Base-by-base conservation (phyloP, 2,329 filamentous ascomycete genomes). In the Sordariomycetes sp. region DNA sequence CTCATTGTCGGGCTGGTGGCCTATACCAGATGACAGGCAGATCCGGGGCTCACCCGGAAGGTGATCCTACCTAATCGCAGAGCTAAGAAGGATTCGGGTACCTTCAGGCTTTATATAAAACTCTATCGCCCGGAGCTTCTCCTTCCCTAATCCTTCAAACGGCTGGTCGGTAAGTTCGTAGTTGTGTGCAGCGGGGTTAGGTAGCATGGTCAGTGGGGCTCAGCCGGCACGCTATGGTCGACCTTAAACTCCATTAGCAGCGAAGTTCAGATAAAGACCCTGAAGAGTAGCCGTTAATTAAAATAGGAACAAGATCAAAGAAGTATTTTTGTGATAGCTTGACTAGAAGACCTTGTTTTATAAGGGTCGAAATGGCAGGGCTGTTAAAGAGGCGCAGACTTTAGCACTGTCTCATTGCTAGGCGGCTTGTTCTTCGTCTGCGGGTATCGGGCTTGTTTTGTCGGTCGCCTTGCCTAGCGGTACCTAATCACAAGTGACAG, bases 1-100 rank as follows among this genome's bases (percentile, higher is more conserved):
- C n/a, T n/a, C n/a, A n/a, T n/a, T n/a, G n/a, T 53, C 22, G 20
- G 13, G 7, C 36, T 10, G 22, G 13, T 4, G 22, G n/a, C n/a
- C n/a, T n/a, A n/a, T n/a, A 6, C 6, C 15, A 3, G 35, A 2
- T 15, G 25, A 35, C 36, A 56, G 55, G 2, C 28, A 15, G 15
- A 56, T 52, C 10, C 55, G 55, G 8, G 55, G 55, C 32, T 56
- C 42, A 1, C 55, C 55, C 12, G 55, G 55, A 20, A 56, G 55
- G 35, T 56, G 52, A 8, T 36, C 32, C 15, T 52, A 6, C 12
- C 34, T 45, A n/a, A 6, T 13, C 12, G 36, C 4, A 12, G 36
- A 42, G 13, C 36, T 42, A 17, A 42, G 36, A 3, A 42, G 36
- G 36, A 42, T 7, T 17, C 36, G 36, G 4, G 3, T 42, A 17